Conservation (phyloP, 768 basidiomycete genomes). For the Arthromyces matolae region DNA sequence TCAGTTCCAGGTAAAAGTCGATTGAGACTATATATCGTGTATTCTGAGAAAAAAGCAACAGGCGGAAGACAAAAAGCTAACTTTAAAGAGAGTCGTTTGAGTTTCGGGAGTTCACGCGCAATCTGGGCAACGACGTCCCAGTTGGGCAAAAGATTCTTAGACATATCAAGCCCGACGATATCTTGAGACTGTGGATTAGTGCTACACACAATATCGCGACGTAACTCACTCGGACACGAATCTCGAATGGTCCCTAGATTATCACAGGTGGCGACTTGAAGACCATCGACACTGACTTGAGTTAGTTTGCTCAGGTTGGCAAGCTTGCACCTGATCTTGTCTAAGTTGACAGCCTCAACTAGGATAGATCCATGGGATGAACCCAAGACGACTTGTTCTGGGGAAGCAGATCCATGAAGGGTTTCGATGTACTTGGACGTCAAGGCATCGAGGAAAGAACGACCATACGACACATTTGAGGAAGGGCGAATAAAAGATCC, state of each 20-base stretch:
- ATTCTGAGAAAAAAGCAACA: constrained; percentile 15
- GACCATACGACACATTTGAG: constrained; percentile 55
- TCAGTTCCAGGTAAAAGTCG: constrained; percentile 48
- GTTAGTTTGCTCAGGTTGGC: constrained; percentile 62
- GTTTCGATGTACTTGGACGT: constrained; percentile 73
- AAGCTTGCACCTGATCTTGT: constrained; percentile 72
- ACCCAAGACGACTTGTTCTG: constrained; percentile 69
- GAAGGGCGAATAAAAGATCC: constrained; percentile 82
- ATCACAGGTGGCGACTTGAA: constrained; percentile 51
- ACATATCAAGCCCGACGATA: constrained; percentile 78
- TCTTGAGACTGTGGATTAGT: constrained; percentile 37
- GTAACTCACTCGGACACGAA: constrained; percentile 67
- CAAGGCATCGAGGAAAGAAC: constrained; percentile 73
- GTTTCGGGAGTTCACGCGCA: constrained; percentile 50
- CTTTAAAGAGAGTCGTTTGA: constrained; percentile 77
- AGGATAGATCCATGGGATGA: constrained; percentile 80
- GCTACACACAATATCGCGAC: neutral
- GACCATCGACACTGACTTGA: constrained; percentile 77
- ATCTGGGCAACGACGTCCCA: constrained; percentile 74
- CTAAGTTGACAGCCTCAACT: constrained; percentile 82
- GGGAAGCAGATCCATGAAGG: constrained; percentile 44
- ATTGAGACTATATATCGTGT: constrained; percentile 51
- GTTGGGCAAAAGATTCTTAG: constrained; percentile 62
- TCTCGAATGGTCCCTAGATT: constrained; percentile 46
- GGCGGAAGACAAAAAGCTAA: constrained; percentile 36